Base-by-base conservation (phyloP, 768 basidiomycete genomes). In the Gloeopeniophorella convolvens region DNA sequence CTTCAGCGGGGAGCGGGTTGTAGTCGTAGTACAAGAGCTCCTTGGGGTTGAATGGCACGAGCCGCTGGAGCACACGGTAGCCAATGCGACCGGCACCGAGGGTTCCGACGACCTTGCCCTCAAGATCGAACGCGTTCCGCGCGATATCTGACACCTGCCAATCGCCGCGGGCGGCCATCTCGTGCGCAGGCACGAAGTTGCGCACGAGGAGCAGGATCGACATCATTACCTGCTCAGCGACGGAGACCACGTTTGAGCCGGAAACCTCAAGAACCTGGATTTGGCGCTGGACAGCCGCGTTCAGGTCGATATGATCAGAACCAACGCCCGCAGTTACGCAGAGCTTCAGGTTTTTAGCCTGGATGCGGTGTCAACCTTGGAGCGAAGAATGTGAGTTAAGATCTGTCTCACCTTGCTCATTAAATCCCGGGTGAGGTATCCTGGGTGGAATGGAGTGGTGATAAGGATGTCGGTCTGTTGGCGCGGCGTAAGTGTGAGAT, bases 11-110 rank as follows among this genome's bases (percentile, higher is more conserved):
- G 48, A 88, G 77, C 46, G 85, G 72, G 5, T 78, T 73, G 63
- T 91, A 90, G 68, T 91, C 89, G 64, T 82, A 94, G 74, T 92
- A 93, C 54, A 94, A 68, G 33, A 94, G 78, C 63, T 94, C 89
- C 67, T 91, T 92, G 76, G 78, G 80, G 70, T 91, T 76, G 71
- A 96, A 94, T 5, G 88, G 86, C 24, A 77, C 59, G 37, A 90
- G 70, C 50, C 87, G 81, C 64, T 89, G 57, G 16, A 39, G 37
- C 37, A 39, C 37, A 20, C 37, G 37, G 73, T 88, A 89, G 4
- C 91, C 91, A 63, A 93, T n/a, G n/a, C n/a, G n/a, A n/a, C n/a
- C n/a, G n/a, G n/a, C n/a, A n/a, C n/a, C n/a, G n/a, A n/a, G n/a
- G 39, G 91, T 93, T 9, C 91, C 91, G 46, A 93, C 80, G 46